phyloP scores from a whole-genome alignment of 768 basidiomycete species.

The Sarcodon aspratus region DNA sequence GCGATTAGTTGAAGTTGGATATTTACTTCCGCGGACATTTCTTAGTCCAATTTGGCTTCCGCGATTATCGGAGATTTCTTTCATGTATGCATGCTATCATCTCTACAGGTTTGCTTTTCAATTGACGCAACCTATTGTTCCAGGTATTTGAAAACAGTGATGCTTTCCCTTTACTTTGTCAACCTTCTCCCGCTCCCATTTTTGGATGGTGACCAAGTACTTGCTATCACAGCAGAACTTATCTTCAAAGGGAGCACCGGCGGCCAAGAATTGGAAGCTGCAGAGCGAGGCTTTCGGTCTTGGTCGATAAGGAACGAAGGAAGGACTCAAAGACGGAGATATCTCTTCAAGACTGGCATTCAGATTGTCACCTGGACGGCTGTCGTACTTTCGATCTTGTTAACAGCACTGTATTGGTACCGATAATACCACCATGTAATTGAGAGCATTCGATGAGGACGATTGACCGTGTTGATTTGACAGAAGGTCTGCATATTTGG shows the following conservation, averaged over 20 bases:
- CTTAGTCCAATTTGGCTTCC: not conserved
- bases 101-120: not conserved
- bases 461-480: no score
- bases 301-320: not conserved
- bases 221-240: not conserved
- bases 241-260: not conserved
- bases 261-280: not conserved
- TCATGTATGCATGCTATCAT: not conserved
- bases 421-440: not conserved
- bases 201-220: not conserved
- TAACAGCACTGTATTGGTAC: not conserved
- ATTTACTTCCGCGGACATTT: not conserved
- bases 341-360: not conserved
- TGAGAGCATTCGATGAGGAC: not conserved
- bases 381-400: not conserved
- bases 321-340: not conserved
- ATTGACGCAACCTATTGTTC: no score
- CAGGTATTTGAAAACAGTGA: not conserved
- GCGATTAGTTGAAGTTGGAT: not conserved
- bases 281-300: not conserved
- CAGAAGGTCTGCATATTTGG: no score
- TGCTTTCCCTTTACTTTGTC: not conserved
- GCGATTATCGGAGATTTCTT: not conserved
- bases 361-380: not conserved
- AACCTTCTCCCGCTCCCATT: not conserved